Conservation (phyloP, 257 asterid genomes). For the Ballota nigra region DNA sequence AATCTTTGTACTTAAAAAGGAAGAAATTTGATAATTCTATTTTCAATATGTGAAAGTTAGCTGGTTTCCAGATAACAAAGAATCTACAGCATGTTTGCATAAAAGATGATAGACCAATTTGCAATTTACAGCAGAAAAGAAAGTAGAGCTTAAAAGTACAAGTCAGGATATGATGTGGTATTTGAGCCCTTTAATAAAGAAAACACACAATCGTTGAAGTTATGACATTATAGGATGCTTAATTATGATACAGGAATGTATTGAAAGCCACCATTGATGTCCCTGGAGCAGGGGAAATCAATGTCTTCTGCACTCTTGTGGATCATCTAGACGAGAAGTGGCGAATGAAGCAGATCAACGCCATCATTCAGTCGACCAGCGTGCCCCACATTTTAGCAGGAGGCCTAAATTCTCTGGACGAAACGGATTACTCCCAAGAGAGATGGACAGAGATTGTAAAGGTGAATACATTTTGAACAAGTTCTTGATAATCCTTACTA, state of each 20-base stretch:
- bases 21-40: too few species aligned
- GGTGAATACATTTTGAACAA: conserved; percentile 32
- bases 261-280: conserved; percentile 92
- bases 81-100: conserved; percentile 28
- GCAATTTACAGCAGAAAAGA: background rate
- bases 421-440: conserved; percentile 80
- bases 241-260: conserved; percentile 64
- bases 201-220: background rate
- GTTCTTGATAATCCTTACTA: background rate
- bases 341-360: conserved; percentile 89
- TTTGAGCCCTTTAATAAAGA: background rate
- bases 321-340: conserved; percentile 90
- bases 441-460: conserved; percentile 92
- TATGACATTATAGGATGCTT: background rate
- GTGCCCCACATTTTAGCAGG: conserved; percentile 93
- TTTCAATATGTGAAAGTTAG: background rate
- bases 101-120: background rate
- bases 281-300: conserved; percentile 73
- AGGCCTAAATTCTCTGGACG: conserved; percentile 81
- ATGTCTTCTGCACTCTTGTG: conserved; percentile 74
- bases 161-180: background rate
- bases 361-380: conserved; percentile 67
- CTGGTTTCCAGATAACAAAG: conserved; percentile 18
- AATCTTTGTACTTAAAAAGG: too few species aligned
- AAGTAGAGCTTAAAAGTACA: background rate